Evolutionary conservation across 2,329 filamentous ascomycete genomes (phyloP).

Genomic region (Fusarium gaditjirri): DNA sequence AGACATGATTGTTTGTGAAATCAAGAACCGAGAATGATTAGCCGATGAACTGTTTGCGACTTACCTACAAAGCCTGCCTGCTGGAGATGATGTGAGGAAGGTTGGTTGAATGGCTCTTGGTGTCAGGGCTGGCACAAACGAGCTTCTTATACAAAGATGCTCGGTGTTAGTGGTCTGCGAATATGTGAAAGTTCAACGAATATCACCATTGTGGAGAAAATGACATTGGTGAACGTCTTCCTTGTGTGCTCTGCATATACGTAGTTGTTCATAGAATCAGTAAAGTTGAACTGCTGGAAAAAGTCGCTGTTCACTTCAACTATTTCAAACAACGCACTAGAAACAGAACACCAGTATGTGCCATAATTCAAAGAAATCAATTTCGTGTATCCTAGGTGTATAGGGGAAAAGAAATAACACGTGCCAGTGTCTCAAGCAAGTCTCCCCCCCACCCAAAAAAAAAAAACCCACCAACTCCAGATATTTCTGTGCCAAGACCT

Average conservation of each 20-base stretch:
- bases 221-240: background rate
- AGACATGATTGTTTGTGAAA: constrained; percentile 8
- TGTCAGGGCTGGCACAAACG: background rate
- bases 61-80: constrained; percentile 9
- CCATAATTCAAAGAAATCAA: background rate
- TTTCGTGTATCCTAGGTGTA: constrained; percentile 11
- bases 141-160: constrained; percentile 3
- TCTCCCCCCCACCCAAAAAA: background rate
- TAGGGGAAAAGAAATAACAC: background rate
- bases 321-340: background rate
- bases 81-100: background rate
- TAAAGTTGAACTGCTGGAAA: background rate
- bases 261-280: background rate
- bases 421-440: background rate
- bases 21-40: background rate
- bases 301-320: background rate
- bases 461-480: constrained; percentile 19
- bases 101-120: background rate
- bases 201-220: background rate
- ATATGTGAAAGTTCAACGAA: background rate
- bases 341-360: background rate
- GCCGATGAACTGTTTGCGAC: background rate
- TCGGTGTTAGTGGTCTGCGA: background rate
- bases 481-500: constrained; percentile 5
- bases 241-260: background rate